These are phyloP conservation scores for Psidium guajava DNA, from an alignment of 345 rosid species.

Conservation along the genomic window DNA sequence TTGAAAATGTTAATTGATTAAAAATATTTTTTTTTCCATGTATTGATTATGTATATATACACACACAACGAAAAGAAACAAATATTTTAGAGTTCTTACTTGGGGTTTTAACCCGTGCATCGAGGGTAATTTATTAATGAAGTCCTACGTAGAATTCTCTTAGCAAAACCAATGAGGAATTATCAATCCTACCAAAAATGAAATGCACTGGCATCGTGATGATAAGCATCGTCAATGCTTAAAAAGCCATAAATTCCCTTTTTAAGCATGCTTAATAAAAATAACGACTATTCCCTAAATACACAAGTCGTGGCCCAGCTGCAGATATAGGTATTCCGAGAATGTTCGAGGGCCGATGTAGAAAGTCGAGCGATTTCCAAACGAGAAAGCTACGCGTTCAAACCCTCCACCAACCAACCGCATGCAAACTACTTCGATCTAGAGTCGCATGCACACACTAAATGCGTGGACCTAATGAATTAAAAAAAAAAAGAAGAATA, in stretches of 20 bases:
- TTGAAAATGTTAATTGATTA: too few species aligned
- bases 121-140: too few species aligned
- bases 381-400: background rate
- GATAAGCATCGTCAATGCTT: background rate
- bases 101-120: too few species aligned
- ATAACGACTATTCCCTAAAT: too few species aligned
- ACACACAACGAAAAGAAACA: background rate
- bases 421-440: background rate
- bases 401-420: background rate
- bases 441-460: too few species aligned
- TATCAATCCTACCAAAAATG: background rate
- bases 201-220: background rate
- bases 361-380: background rate
- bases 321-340: too few species aligned
- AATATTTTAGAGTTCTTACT: background rate
- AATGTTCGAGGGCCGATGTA: too few species aligned
- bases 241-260: background rate
- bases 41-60: background rate
- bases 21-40: background rate
- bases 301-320: too few species aligned
- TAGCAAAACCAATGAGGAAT: too few species aligned
- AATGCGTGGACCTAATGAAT: too few species aligned
- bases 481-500: too few species aligned
- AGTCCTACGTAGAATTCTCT: too few species aligned
- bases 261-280: background rate